Evolutionary conservation across 2,329 filamentous ascomycete genomes (phyloP).

Genomic region (Aspergillus melleus): DNA sequence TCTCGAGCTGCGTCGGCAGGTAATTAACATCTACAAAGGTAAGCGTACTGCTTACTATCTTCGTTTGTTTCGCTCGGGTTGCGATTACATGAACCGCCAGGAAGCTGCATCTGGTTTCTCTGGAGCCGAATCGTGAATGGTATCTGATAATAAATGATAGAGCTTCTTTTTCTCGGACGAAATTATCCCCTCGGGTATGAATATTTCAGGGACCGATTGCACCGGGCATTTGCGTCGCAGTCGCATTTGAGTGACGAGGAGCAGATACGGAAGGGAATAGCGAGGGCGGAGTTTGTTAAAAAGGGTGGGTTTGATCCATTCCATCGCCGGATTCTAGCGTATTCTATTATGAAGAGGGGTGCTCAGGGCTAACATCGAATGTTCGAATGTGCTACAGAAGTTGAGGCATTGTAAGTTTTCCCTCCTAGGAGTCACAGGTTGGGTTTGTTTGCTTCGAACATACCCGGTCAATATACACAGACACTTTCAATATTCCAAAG

Average conservation of each 20-base stretch:
- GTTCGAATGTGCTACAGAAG: slow-evolving; percentile 58
- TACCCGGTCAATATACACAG: background rate
- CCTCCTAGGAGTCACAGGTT: background rate
- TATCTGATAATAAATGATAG: slow-evolving; percentile 45
- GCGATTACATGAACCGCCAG: too few species aligned
- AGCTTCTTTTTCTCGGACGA: slow-evolving; percentile 78
- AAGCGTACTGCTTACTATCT: slow-evolving; percentile 5
- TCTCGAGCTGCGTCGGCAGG: slow-evolving; percentile 68
- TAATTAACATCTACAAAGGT: slow-evolving; percentile 90
- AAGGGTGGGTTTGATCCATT: slow-evolving; percentile 62
- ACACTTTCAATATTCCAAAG: background rate
- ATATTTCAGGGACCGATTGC: slow-evolving; percentile 79
- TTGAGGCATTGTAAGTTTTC: slow-evolving; percentile 77
- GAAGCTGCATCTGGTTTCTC: background rate
- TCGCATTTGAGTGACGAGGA: slow-evolving; percentile 68
- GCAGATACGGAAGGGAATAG: slow-evolving; percentile 73
- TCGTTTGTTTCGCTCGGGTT: background rate
- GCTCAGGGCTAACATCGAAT: background rate
- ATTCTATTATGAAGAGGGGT: background rate
- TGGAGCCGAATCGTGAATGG: background rate
- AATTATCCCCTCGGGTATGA: slow-evolving; percentile 83
- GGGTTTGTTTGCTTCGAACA: background rate
- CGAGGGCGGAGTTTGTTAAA: slow-evolving; percentile 81
- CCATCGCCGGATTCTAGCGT: background rate
- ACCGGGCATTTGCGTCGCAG: slow-evolving; percentile 81